Evolutionary conservation across 306 rosid genomes (phyloP).

Genomic region (Argentina anserina): DNA sequence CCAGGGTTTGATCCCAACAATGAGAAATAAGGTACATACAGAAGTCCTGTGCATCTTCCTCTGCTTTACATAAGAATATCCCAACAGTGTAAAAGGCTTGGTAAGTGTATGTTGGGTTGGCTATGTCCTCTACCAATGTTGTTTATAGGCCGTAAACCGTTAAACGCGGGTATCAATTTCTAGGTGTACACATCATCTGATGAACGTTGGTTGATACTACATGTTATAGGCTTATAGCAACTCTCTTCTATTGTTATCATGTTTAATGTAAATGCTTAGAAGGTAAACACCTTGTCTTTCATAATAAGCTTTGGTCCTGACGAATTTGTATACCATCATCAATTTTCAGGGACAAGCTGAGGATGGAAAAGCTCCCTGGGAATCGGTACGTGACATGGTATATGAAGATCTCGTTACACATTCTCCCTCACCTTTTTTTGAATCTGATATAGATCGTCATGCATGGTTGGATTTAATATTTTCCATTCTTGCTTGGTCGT

Average conservation of each 20-base stretch:
- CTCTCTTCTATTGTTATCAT: background rate
- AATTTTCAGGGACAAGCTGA: constrained; percentile 65
- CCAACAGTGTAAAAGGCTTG: background rate
- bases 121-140: background rate
- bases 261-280: background rate
- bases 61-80: background rate
- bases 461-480: background rate
- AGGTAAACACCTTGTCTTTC: background rate
- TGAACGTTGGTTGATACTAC: background rate
- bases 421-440: background rate
- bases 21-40: background rate
- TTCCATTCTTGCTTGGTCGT: constrained; percentile 13
- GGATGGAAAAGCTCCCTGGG: constrained; percentile 59
- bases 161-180: background rate
- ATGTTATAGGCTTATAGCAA: constrained; percentile 6
- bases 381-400: constrained; percentile 61
- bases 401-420: background rate
- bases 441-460: background rate
- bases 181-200: background rate
- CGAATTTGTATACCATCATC: constrained; percentile 3
- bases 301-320: background rate
- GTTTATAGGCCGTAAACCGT: background rate
- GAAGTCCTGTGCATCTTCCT: background rate
- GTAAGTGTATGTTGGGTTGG: background rate
- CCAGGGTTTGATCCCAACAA: background rate